Percentiles rank a stretch among this genome's conserved stretches.
Evolutionary conservation across 345 rosid species (phyloP).

Genomic region (Ailanthus altissimus): DNA sequence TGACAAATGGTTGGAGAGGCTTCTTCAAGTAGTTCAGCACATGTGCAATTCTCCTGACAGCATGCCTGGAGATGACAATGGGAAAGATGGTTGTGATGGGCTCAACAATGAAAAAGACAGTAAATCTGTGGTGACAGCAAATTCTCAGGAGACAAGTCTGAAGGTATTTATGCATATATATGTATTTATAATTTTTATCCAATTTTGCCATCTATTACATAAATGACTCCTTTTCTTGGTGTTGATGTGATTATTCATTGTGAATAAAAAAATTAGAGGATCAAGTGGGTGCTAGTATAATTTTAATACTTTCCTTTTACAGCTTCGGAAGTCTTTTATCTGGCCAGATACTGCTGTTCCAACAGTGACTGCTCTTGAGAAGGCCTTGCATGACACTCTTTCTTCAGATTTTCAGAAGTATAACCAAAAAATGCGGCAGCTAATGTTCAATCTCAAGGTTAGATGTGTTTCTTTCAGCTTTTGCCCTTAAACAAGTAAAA

Average conservation of each 20-base stretch:
- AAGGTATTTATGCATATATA: slow-evolving; percentile 39
- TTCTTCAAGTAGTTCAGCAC: slow-evolving; percentile 72
- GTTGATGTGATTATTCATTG: slow-evolving; percentile 1
- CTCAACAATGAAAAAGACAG: slow-evolving; percentile 27
- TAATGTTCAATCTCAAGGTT: slow-evolving; percentile 88
- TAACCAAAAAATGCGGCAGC: slow-evolving; percentile 82
- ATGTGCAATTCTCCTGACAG: slow-evolving; percentile 52
- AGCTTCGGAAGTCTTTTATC: slow-evolving; percentile 53
- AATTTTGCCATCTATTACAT: not conserved
- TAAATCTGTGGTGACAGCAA: slow-evolving; percentile 31
- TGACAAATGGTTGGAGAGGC: slow-evolving; percentile 89
- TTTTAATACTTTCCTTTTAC: slow-evolving; percentile 25
- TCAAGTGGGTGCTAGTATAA: slow-evolving; percentile 15
- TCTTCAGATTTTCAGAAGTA: slow-evolving; percentile 79
- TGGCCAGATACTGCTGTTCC: slow-evolving; percentile 95
- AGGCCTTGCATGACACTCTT: slow-evolving; percentile 71
- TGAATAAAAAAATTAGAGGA: slow-evolving; percentile 13
- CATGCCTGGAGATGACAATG: slow-evolving; percentile 39
- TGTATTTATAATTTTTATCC: not conserved
- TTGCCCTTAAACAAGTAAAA: not conserved
- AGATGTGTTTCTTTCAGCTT: slow-evolving; percentile 18
- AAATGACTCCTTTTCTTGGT: not conserved
- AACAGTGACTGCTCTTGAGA: slow-evolving; percentile 79
- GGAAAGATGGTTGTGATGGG: slow-evolving; percentile 44
- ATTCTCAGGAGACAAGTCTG: slow-evolving; percentile 45